Percentiles rank a stretch among this genome's conserved stretches.
phyloP scores from a whole-genome alignment of 768 basidiomycete species.

The Tylopilus sp. region DNA sequence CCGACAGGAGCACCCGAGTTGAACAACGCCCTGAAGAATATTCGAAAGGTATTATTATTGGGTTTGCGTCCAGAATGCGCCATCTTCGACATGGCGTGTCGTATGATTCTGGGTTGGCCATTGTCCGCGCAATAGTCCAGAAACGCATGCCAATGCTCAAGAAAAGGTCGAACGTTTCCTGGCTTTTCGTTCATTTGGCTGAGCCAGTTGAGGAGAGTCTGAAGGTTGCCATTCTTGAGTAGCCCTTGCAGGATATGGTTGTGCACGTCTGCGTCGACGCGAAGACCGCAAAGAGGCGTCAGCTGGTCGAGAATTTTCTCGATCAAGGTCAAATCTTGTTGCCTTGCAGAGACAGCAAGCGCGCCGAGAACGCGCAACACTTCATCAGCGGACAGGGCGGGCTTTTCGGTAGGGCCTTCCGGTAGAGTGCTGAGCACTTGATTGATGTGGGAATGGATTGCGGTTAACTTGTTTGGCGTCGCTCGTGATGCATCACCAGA shows the following conservation, averaged over 20 bases:
- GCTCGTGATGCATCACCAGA: constrained; percentile 12
- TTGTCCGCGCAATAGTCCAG: constrained; percentile 38
- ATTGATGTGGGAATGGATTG: constrained; percentile 22
- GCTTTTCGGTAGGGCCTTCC: constrained; percentile 2
- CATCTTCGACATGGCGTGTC: constrained; percentile 36
- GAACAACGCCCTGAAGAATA: constrained; percentile 46
- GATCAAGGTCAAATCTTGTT: constrained; percentile 52
- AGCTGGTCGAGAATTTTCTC: constrained; percentile 51
- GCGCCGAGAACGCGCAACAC: constrained; percentile 40
- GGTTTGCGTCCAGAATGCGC: constrained; percentile 39
- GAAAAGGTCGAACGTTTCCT: constrained; percentile 42
- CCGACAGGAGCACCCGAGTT: constrained; percentile 28
- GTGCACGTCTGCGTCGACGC: constrained; percentile 46
- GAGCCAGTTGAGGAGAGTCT: constrained; percentile 50
- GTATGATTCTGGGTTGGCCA: constrained; percentile 26
- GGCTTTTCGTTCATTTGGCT: constrained; percentile 49
- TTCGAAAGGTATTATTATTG: constrained; percentile 43
- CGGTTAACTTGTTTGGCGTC: constrained; percentile 17
- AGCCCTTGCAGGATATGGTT: constrained; percentile 47
- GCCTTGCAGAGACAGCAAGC: constrained; percentile 50
- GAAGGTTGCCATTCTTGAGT: constrained; percentile 40
- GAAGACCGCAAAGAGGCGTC: constrained; percentile 43
- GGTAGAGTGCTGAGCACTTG: constrained; percentile 22
- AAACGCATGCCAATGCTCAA: constrained; percentile 54
- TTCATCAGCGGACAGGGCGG: constrained; percentile 22